These are phyloP conservation scores for Flaveria bidentis DNA, from an alignment of 129 eudicot species.

Conservation along the genomic window DNA sequence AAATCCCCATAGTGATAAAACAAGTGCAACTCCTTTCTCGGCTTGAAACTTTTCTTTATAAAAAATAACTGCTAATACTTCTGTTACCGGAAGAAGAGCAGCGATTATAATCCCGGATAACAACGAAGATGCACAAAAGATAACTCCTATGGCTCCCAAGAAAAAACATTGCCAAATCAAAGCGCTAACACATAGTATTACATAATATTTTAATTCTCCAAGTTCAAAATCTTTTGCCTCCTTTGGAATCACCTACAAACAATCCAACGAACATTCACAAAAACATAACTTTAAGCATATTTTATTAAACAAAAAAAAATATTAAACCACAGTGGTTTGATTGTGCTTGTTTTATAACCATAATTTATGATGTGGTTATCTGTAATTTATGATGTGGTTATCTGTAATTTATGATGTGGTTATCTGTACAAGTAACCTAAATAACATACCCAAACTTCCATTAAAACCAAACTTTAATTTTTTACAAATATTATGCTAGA, in stretches of 20 bases:
- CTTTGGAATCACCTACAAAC: conserved; percentile 30
- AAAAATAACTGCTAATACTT: conserved; percentile 40
- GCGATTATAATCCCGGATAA: conserved; percentile 49
- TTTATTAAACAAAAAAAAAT: not conserved
- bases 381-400: too few relatives aligned
- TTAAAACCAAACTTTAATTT: too few relatives aligned
- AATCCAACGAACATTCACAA: not conserved
- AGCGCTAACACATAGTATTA: conserved; percentile 35
- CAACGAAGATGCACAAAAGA: conserved; percentile 47
- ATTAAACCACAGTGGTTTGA: too few relatives aligned
- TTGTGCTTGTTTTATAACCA: too few relatives aligned
- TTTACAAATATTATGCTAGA: too few relatives aligned
- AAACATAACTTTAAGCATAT: not conserved
- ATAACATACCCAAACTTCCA: too few relatives aligned
- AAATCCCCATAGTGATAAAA: conserved; percentile 57
- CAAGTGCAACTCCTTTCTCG: conserved; percentile 47
- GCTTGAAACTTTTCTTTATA: conserved; percentile 46
- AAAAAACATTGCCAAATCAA: conserved; percentile 56
- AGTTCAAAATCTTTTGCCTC: conserved; percentile 38
- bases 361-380: too few relatives aligned
- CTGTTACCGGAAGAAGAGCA: conserved; percentile 41
- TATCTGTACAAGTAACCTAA: too few relatives aligned
- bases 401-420: too few relatives aligned
- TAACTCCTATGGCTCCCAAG: conserved; percentile 50
- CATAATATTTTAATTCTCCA: conserved; percentile 36